Conservation (phyloP, 2,329 filamentous ascomycete genomes). For the Thielaviopsis populi region DNA sequence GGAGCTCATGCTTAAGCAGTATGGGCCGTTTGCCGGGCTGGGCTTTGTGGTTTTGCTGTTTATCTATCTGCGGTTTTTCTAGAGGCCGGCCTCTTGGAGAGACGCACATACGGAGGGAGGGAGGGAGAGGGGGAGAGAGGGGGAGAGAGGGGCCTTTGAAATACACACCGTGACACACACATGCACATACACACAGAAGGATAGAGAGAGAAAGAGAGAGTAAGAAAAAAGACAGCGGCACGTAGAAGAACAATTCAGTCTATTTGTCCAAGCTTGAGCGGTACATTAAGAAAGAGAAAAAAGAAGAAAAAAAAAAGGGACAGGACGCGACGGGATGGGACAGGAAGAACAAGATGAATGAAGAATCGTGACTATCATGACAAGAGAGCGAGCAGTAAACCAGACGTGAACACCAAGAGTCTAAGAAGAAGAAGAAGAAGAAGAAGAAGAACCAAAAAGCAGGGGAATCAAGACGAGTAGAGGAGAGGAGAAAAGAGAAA, state of each 20-base stretch:
- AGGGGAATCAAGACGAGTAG: conserved; percentile 2
- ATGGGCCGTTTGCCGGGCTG: conserved; percentile 74
- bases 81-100: conserved; percentile 10
- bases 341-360: too few species aligned
- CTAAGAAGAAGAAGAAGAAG: not conserved
- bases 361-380: conserved; percentile 1
- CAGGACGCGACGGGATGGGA: too few species aligned
- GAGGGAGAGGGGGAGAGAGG: too few species aligned
- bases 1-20: conserved; percentile 93
- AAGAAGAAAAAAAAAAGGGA: too few species aligned
- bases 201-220: too few species aligned
- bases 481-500: conserved; percentile 4
- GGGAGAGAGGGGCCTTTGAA: too few species aligned
- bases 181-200: too few species aligned
- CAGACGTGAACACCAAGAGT: conserved; percentile 7
- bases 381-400: conserved; percentile 4
- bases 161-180: too few species aligned
- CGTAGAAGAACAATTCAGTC: not conserved
- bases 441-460: not conserved
- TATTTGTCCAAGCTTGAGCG: too few species aligned
- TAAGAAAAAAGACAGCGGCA: too few species aligned
- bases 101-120: too few species aligned
- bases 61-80: conserved; percentile 90
- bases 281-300: too few species aligned
- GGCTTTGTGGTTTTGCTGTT: conserved; percentile 73